Evolutionary conservation across 2,329 filamentous ascomycete species (phyloP).

Genomic region (Lecanosticta acicola): DNA sequence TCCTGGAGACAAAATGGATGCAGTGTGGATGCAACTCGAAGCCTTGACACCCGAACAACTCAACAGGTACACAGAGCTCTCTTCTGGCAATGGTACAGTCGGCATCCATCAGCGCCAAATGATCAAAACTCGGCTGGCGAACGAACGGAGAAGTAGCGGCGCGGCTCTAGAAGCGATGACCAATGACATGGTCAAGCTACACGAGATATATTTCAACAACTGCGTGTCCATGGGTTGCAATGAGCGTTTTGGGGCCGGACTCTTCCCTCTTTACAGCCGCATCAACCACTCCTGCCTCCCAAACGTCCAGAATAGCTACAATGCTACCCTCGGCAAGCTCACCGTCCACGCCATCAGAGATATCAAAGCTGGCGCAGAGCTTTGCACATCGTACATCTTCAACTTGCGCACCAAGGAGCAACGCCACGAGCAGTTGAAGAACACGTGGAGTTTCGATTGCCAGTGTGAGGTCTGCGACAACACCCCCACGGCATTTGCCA

Average conservation of each 20-base stretch:
- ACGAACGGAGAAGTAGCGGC: background rate
- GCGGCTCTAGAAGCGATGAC: background rate
- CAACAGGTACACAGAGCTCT: conserved; percentile 13
- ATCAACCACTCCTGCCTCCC: conserved; percentile 28
- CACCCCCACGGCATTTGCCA: background rate
- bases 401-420: conserved; percentile 5
- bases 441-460: conserved; percentile 28
- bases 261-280: conserved; percentile 11
- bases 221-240: background rate
- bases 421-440: conserved; percentile 16
- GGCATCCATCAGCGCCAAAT: too few species aligned
- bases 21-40: conserved; percentile 18
- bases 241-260: conserved; percentile 8
- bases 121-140: too few species aligned
- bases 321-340: conserved; percentile 10
- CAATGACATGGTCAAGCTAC: background rate
- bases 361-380: conserved; percentile 28
- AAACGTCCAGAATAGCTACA: conserved; percentile 23
- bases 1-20: conserved; percentile 8
- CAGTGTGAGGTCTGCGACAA: conserved; percentile 25
- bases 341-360: conserved; percentile 27
- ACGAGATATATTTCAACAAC: background rate
- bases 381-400: conserved; percentile 23
- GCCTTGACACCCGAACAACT: conserved; percentile 13
- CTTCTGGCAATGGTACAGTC: background rate